A percentile compares a stretch with the other conserved stretches of the same genome.
These are phyloP conservation scores for Lanmaoa pseudosensibilis DNA, from an alignment of 768 basidiomycete species.

Conservation along the genomic window DNA sequence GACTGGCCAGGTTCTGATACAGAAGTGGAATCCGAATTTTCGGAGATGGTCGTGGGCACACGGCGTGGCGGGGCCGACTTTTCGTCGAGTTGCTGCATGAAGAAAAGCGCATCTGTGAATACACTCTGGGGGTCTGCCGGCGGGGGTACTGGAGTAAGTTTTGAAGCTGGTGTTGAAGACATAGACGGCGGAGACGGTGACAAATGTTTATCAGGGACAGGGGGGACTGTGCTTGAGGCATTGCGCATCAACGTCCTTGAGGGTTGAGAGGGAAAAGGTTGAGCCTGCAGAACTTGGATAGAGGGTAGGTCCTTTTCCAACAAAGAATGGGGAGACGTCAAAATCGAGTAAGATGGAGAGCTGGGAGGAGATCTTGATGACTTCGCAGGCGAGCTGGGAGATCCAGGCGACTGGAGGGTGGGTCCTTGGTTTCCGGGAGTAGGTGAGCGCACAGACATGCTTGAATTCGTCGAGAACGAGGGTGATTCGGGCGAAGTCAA, in stretches of 20 bases:
- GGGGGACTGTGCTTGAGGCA: constrained; percentile 22
- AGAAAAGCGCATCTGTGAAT: constrained; percentile 61
- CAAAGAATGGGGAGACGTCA: constrained; percentile 39
- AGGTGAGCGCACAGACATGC: constrained; percentile 23
- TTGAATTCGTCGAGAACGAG: constrained; percentile 33
- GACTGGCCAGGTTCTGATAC: constrained; percentile 29
- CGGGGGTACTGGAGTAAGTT: constrained; percentile 19
- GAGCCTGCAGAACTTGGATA: constrained; percentile 32
- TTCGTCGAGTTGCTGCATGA: constrained; percentile 60
- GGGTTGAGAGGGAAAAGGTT: constrained; percentile 3
- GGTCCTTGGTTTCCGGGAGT: constrained; percentile 15
- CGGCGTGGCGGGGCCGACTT: constrained; percentile 33
- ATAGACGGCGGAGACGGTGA: constrained; percentile 17
- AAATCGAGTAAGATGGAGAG: constrained; percentile 31
- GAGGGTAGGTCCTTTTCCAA: constrained; percentile 36
- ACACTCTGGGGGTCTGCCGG: constrained; percentile 37
- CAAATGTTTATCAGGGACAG: constrained; percentile 27
- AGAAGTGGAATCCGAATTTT: constrained; percentile 40
- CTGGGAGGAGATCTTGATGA: constrained; percentile 22
- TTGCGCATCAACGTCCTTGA: constrained; percentile 17
- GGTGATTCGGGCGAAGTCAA: constrained; percentile 31
- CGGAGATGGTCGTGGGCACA: constrained; percentile 47
- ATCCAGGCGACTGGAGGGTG: constrained; percentile 16
- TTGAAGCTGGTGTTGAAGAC: constrained; percentile 30
- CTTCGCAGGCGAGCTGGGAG: constrained; percentile 15